Evolutionary conservation across 768 basidiomycete species (phyloP), one percentile per base, ranked within the genome.

Genomic region (Boletus subcaerulescens): DNA sequence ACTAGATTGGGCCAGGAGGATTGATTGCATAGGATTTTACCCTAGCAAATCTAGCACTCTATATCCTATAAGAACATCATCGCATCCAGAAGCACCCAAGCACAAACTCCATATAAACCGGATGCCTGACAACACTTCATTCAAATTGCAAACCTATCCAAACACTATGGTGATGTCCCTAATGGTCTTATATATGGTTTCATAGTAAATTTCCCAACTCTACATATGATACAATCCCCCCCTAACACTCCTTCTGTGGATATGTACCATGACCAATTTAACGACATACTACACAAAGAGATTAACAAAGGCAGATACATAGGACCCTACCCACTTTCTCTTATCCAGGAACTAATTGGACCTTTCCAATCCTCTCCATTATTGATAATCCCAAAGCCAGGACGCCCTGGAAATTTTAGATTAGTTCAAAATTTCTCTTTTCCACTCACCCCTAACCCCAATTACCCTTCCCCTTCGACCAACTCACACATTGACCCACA

Each of bases 331-430:
- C 8, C 29, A 1, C 18, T 50, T 2, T 1, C 3, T 7, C 17
- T n/a, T 9, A 31, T 45, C 2, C 3, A 12, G 3, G 17, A 31
- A 3, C 1, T 29, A 0, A 15, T 55, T 1, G 48, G 48, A 0
- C 52, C 48, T 0, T 55, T 24, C 22, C 57, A 58, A 24, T 17
- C 57, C 0, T 56, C 50, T 1, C 57, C 54, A 0, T 7, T 58
- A 0, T 50, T 45, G 0, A 31, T 56, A 1, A 44, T 58, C 2
- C 40, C 43, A 3, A 57, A 55, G 20, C 5, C 18, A 0, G 36
- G 50, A 0, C 2, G 6, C 5, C 24, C 24, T 24, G 24, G 24
- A 24, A 24, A 24, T 5, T 24, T 24, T 24, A 24, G 24, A 24
- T 5, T 58, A 1, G 3, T 58, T 0, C 53, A 56, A 4, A 58